phyloP scores from a whole-genome alignment of 495 filamentous ascomycete species.

The Podospora didyma region DNA sequence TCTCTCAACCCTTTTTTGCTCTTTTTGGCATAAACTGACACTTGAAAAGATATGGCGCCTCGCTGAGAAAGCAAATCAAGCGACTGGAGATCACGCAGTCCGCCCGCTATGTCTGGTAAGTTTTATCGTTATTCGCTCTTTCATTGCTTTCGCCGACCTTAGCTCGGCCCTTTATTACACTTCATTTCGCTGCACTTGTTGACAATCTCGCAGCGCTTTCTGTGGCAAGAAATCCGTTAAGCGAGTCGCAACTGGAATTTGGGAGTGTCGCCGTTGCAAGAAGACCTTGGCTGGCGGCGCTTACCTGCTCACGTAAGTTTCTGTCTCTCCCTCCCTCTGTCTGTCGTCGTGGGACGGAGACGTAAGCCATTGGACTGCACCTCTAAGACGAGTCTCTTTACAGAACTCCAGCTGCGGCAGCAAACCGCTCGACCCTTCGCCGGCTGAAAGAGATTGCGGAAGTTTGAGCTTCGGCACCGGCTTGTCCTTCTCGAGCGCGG shows the following conservation, averaged over 20 bases:
- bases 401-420: constrained; percentile 84
- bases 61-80: constrained; percentile 95
- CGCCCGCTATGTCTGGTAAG: constrained; percentile 67
- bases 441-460: constrained; percentile 90
- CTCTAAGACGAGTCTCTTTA: constrained; percentile 9
- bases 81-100: constrained; percentile 95
- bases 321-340: too few relatives aligned
- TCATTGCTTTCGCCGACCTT: too few relatives aligned
- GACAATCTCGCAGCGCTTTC: constrained; percentile 45
- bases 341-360: too few relatives aligned
- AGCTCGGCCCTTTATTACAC: too few relatives aligned
- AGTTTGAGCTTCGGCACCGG: constrained; percentile 49
- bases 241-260: constrained; percentile 83
- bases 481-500: neutral
- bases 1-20: neutral
- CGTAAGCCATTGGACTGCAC: constrained; percentile 9
- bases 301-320: constrained; percentile 84
- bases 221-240: constrained; percentile 89
- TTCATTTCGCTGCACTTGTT: too few relatives aligned
- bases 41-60: constrained; percentile 80
- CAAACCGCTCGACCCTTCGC: constrained; percentile 86
- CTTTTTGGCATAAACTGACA: neutral
- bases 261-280: constrained; percentile 80
- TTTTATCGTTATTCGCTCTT: neutral
- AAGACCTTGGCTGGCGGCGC: constrained; percentile 89